phyloP scores from a whole-genome alignment of 78 protist species.

The Blattamonas nauphoetae region DNA sequence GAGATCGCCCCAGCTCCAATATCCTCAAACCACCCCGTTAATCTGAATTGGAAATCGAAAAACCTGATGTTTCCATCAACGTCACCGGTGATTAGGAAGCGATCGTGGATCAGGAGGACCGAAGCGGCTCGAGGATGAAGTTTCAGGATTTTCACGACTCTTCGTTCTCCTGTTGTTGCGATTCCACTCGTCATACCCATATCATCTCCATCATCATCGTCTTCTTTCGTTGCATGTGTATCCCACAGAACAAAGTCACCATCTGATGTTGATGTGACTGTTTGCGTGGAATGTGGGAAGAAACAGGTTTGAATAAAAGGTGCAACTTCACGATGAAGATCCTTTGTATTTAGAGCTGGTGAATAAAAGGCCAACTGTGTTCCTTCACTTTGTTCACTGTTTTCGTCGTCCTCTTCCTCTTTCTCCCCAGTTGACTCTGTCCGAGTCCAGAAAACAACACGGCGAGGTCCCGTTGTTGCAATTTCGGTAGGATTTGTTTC shows the following conservation, averaged over 20 bases:
- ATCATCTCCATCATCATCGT: constrained; percentile 5
- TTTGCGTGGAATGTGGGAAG: constrained; percentile 20
- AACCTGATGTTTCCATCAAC: constrained; percentile 44
- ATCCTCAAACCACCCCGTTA: constrained; percentile 49
- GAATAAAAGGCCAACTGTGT: constrained; percentile 3
- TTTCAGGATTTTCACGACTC: not conserved
- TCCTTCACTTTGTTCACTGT: not conserved
- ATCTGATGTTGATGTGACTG: constrained; percentile 32
- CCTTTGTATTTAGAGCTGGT: constrained; percentile 28
- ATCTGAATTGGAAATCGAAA: constrained; percentile 37
- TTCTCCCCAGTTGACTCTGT: not conserved
- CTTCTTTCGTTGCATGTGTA: not conserved
- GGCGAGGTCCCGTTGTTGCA: constrained; percentile 29
- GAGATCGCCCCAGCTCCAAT: constrained; percentile 38
- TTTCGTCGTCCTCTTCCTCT: not conserved
- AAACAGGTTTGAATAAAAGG: constrained; percentile 19
- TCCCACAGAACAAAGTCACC: constrained; percentile 44
- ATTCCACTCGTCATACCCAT: not conserved
- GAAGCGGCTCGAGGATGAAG: not conserved
- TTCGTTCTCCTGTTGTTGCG: not conserved
- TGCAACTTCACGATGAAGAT: constrained; percentile 38
- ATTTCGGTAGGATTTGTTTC: not conserved
- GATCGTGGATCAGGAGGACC: not conserved
- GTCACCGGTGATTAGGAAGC: constrained; percentile 46
- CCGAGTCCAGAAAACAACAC: constrained; percentile 43